Conservation (phyloP, 2,329 filamentous ascomycete species). For the Falciphora oryzae region DNA sequence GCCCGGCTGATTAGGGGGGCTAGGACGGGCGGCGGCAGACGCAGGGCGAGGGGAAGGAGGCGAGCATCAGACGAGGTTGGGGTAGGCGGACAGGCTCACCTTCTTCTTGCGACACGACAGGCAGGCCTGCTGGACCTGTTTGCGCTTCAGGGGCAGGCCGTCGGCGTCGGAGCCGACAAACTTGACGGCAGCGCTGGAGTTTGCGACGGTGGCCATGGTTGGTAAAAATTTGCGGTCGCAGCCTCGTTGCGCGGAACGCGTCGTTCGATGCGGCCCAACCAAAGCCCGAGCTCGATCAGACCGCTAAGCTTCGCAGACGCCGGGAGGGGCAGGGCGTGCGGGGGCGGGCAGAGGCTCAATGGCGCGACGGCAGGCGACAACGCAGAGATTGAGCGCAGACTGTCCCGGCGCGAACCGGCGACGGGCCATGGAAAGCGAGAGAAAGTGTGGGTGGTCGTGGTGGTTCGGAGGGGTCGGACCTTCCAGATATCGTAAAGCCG, state of each 20-base stretch:
- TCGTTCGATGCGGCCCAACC: background rate
- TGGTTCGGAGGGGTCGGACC: conserved; percentile 6
- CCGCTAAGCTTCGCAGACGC: background rate
- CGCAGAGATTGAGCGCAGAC: background rate
- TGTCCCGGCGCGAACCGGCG: background rate
- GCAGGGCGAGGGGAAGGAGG: background rate
- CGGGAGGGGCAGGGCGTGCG: background rate
- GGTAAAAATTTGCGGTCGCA: conserved; percentile 4
- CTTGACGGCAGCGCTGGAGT: conserved; percentile 33
- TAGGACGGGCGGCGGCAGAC: background rate
- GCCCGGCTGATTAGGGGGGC: no score
- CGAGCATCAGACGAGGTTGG: background rate
- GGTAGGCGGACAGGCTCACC: conserved; percentile 25
- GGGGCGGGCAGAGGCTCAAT: background rate
- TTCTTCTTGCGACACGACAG: conserved; percentile 49
- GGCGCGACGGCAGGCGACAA: no score
- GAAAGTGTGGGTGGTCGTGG: background rate
- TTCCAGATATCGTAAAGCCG: conserved; percentile 9
- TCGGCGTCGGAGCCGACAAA: conserved; percentile 51
- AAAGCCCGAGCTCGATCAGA: background rate
- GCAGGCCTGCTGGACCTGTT: conserved; percentile 55
- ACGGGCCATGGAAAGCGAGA: background rate
- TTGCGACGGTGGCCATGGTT: conserved; percentile 2
- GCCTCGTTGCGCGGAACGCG: background rate
- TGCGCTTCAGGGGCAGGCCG: conserved; percentile 52